Evolutionary conservation across 257 asterid species (phyloP), one percentile per base, ranked within the genome.

Genomic region (Solanum raphanifolium): DNA sequence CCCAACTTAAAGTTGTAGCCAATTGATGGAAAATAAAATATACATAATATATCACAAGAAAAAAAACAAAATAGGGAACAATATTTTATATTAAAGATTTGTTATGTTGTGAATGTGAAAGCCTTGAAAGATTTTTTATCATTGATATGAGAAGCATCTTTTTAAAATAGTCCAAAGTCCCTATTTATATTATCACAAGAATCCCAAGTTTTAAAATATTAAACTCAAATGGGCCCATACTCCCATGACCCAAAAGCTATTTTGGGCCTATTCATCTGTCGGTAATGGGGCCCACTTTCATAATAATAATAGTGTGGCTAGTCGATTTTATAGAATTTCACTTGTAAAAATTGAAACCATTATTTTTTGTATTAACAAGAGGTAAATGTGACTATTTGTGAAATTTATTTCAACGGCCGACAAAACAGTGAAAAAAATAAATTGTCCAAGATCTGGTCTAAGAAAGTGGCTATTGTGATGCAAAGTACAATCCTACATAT

Each of bases 231-330:
- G 68, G 85, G 29, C 85, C 85, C 85, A 46, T 27, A 43, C 27
- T n/a, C 41, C 66, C 68, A 79, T 15, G 55, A 18, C 55, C 71
- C 38, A 46, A 82, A 31, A 68, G 32, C 52, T 21, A 83, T 71
- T 48, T 87, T 31, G 65, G 86, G 89, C 41, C 72, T 74, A 32
- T 88, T 83, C 86, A 46, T 83, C 83, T 90, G 92, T 90, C 92
- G 92, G 90, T 5, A 74, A 65, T 75, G 32, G 87, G 88, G 60
- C 66, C 86, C 92, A 34, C 60, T 38, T 21, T 21, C 65, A 55
- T 55, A 29, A 18, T 16, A 15, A 52, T 55, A 55, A 71, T 31
- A 71, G 21, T 5, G 0, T 66, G 9, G 9, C 0, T 13, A 68
- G 11, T 27, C 20, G 8, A 27, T 16, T 7, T 71, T 6, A 7